A percentile compares a stretch with the other conserved stretches of the same genome.
phyloP scores from a whole-genome alignment of 1,284 basidiomycete genomes.

The Pseudozyma flocculosa region DNA sequence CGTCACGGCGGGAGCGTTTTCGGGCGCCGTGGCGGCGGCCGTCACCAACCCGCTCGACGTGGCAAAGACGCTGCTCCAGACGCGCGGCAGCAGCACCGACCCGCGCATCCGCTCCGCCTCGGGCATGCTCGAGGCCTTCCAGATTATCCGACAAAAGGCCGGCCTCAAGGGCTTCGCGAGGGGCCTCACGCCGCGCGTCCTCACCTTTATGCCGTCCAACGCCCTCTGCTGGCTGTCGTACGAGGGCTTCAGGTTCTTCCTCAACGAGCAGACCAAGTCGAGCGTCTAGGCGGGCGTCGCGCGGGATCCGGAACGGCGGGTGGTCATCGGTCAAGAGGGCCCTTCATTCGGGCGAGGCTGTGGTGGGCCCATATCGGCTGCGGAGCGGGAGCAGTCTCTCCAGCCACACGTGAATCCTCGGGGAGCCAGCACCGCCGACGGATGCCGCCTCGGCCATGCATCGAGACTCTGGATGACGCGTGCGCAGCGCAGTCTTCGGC shows the following conservation, averaged over 20 bases:
- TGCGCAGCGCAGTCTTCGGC: no score
- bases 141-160: conserved; percentile 82
- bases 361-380: no score
- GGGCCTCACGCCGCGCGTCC: conserved; percentile 84
- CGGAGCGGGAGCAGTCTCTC: no score
- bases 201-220: conserved; percentile 96
- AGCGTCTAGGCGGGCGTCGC: conserved; percentile 10
- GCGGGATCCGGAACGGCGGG: no score
- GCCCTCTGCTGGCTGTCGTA: conserved; percentile 85
- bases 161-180: conserved; percentile 82
- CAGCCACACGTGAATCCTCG: no score
- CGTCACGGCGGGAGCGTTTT: conserved; percentile 83
- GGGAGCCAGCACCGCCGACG: no score
- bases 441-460: no score
- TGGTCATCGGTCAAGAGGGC: no score
- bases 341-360: no score
- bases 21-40: conserved; percentile 90
- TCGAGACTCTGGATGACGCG: no score
- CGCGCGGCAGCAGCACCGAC: conserved; percentile 80
- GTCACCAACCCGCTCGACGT: conserved; percentile 97
- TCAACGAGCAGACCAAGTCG: conserved; percentile 40
- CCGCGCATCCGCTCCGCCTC: conserved; percentile 77
- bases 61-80: conserved; percentile 96
- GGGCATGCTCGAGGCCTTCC: conserved; percentile 85
- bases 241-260: conserved; percentile 56